These are phyloP conservation scores for Byssochlamys sp. DNA, from an alignment of 2,329 filamentous ascomycete species.

Conservation along the genomic window DNA sequence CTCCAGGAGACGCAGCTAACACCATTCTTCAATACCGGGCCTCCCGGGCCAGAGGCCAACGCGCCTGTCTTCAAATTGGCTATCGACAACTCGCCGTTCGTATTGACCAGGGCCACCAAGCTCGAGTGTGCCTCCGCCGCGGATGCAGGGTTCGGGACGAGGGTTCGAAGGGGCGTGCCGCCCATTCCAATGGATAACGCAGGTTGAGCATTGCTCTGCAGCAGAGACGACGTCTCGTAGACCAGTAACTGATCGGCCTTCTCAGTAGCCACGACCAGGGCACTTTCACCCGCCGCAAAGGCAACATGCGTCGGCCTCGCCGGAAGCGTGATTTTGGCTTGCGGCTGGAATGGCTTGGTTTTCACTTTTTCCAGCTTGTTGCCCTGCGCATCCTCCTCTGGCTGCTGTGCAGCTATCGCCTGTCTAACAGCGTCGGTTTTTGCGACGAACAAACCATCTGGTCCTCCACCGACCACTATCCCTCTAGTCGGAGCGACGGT, in stretches of 20 bases:
- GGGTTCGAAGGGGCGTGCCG: conserved; percentile 59
- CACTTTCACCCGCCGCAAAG: conserved; percentile 83
- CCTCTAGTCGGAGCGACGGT: conserved; percentile 71
- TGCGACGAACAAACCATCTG: conserved; percentile 66
- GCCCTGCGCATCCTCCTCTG: background rate
- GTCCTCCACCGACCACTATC: conserved; percentile 77
- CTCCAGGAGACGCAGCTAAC: conserved; percentile 89
- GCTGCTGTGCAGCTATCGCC: conserved; percentile 51
- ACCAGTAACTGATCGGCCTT: conserved; percentile 70
- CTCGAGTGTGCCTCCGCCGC: conserved; percentile 45
- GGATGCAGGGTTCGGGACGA: conserved; percentile 70
- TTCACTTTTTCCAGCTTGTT: conserved; percentile 34
- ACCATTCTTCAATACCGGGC: conserved; percentile 58
- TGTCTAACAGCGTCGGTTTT: conserved; percentile 69
- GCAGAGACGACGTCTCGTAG: conserved; percentile 63
- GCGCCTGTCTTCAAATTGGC: conserved; percentile 64
- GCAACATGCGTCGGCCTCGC: conserved; percentile 75
- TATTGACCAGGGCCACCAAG: conserved; percentile 70
- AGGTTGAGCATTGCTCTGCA: conserved; percentile 56
- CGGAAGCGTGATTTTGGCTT: conserved; percentile 62
- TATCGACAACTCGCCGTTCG: conserved; percentile 70
- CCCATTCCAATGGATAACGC: conserved; percentile 70
- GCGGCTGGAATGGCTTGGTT: conserved; percentile 60
- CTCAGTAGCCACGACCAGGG: conserved; percentile 73
- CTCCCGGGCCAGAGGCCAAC: conserved; percentile 50